phyloP scores from a whole-genome alignment of 768 basidiomycete species.

The Boletus edulis region DNA sequence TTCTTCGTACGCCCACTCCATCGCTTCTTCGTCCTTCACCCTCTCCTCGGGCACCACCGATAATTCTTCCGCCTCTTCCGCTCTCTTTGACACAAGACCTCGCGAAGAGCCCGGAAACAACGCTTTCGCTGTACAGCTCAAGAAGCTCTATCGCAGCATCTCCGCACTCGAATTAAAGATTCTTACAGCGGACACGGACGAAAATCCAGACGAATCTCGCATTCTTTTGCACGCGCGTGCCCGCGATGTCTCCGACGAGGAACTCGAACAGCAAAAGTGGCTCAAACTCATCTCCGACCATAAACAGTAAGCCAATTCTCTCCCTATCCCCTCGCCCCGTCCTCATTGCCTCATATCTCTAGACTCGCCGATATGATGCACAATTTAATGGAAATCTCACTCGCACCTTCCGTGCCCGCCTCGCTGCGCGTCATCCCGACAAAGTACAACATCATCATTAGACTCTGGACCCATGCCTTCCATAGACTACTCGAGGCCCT shows the following conservation, averaged over 20 bases:
- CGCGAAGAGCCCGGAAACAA: constrained; percentile 59
- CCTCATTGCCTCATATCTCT: constrained; percentile 10
- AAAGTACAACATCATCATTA: constrained; percentile 93
- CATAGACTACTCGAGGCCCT: constrained; percentile 89
- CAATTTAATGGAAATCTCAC: constrained; percentile 79
- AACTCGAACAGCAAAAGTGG: constrained; percentile 76
- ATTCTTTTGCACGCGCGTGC: constrained; percentile 34
- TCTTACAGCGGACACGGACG: constrained; percentile 57
- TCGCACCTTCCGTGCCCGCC: constrained; percentile 83
- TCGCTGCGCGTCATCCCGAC: constrained; percentile 86
- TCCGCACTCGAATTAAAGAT: constrained; percentile 76
- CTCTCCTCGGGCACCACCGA: constrained; percentile 74
- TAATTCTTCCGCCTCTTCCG: constrained; percentile 69
- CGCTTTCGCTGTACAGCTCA: constrained; percentile 71
- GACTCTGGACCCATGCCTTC: constrained; percentile 91
- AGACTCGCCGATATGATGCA: constrained; percentile 92
- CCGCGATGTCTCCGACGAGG: constrained; percentile 43
- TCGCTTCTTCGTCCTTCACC: constrained; percentile 68
- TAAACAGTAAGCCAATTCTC: constrained; percentile 62
- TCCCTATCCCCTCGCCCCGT: neutral
- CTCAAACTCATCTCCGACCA: constrained; percentile 71
- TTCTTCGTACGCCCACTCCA: constrained; percentile 70
- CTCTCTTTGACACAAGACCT: constrained; percentile 57
- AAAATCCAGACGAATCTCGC: constrained; percentile 43
- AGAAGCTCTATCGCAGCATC: constrained; percentile 81